A percentile compares a stretch with the other conserved stretches of the same genome.
Conservation (phyloP, 805 yeast species). For the Cyberlindnera mycetangii region DNA sequence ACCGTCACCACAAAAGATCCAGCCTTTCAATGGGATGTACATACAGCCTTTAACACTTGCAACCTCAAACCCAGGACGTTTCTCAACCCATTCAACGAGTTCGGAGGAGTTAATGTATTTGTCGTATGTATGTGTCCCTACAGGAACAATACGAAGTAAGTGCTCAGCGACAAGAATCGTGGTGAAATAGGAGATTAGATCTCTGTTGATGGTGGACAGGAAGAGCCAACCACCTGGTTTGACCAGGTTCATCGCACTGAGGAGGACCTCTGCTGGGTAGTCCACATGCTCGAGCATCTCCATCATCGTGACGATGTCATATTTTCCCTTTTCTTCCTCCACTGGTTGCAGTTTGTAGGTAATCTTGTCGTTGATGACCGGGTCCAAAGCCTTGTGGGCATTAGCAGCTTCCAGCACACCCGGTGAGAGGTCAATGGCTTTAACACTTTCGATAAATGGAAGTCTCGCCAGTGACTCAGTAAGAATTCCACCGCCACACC, state of each 20-base stretch:
- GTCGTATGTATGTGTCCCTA: slow-evolving; percentile 84
- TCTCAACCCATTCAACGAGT: slow-evolving; percentile 60
- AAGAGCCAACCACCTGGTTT: slow-evolving; percentile 77
- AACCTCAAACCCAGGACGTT: slow-evolving; percentile 50
- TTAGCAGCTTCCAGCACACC: slow-evolving; percentile 83
- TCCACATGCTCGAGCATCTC: slow-evolving; percentile 96
- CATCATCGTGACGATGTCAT: slow-evolving; percentile 83
- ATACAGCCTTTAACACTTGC: slow-evolving; percentile 73
- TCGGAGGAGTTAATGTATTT: slow-evolving; percentile 83
- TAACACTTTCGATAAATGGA: slow-evolving; percentile 56
- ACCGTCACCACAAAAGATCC: slow-evolving; percentile 65
- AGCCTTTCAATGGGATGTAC: slow-evolving; percentile 80
- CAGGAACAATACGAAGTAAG: slow-evolving; percentile 76
- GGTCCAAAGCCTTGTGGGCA: slow-evolving; percentile 65
- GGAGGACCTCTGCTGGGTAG: slow-evolving; percentile 69
- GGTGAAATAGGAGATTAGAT: slow-evolving; percentile 82
- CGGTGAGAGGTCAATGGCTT: slow-evolving; percentile 81
- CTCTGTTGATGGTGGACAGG: slow-evolving; percentile 89
- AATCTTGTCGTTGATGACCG: slow-evolving; percentile 52
- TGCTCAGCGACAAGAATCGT: slow-evolving; percentile 90
- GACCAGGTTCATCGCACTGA: slow-evolving; percentile 64
- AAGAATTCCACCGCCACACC: slow-evolving; percentile 98
- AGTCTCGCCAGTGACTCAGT: slow-evolving; percentile 84
- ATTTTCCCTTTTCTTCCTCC: slow-evolving; percentile 53
- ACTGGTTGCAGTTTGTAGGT: slow-evolving; percentile 59